Conservation (phyloP, 192 early-diverging fungal genomes). For the Coemansia sp. region DNA sequence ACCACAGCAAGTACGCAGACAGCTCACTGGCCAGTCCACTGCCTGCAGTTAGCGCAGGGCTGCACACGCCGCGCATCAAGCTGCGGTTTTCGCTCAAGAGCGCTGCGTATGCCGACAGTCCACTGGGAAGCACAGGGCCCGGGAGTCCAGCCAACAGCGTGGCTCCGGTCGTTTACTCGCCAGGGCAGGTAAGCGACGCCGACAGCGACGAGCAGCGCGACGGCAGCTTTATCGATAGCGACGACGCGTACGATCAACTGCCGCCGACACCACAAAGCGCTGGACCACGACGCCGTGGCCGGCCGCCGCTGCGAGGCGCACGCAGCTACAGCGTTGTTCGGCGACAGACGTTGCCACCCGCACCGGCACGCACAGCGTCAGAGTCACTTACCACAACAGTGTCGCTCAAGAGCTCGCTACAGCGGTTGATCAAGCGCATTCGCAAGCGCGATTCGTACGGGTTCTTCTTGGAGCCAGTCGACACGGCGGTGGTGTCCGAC, state of each 20-base stretch:
- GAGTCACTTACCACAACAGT: constrained; percentile 30
- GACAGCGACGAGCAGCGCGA: constrained; percentile 24
- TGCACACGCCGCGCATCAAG: constrained; percentile 33
- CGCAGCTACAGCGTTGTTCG: constrained; percentile 3
- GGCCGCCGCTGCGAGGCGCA: constrained; percentile 30
- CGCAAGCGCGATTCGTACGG: constrained; percentile 81
- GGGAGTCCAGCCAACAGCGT: constrained; percentile 24
- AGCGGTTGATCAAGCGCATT: constrained; percentile 64
- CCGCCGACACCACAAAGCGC: neutral
- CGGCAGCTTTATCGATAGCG: neutral
- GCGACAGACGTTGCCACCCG: constrained; percentile 3
- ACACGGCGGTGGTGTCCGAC: constrained; percentile 71
- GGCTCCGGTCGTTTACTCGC: constrained; percentile 21
- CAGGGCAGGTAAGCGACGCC: constrained; percentile 22
- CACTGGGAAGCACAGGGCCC: constrained; percentile 10
- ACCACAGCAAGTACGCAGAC: too few relatives aligned
- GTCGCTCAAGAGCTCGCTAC: constrained; percentile 60
- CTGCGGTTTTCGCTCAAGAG: constrained; percentile 44
- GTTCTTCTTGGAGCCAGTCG: constrained; percentile 85
- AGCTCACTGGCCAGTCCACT: too few relatives aligned
- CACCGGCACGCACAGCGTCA: constrained; percentile 2
- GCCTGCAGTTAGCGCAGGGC: neutral
- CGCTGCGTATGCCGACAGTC: constrained; percentile 1
- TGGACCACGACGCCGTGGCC: constrained; percentile 26
- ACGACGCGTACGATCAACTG: neutral